Evolutionary conservation across 2,329 filamentous ascomycete species (phyloP).

Genomic region (Fusarium xylarioides): DNA sequence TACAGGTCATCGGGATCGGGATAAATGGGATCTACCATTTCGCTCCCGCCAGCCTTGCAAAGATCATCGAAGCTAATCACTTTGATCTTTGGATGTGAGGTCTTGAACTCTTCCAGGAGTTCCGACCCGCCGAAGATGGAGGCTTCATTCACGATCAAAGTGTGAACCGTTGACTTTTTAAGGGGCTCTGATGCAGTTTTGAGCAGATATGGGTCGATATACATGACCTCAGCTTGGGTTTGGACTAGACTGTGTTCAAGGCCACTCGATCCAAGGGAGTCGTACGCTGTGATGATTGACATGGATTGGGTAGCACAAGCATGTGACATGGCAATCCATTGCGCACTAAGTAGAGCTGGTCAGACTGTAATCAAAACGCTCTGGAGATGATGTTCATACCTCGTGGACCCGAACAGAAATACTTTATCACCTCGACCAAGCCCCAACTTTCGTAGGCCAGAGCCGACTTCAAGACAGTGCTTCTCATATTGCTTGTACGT

Average conservation of each 20-base stretch:
- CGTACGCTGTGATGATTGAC: conserved; percentile 92
- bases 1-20: conserved; percentile 80
- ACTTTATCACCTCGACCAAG: conserved; percentile 71
- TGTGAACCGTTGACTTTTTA: conserved; percentile 63
- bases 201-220: conserved; percentile 82
- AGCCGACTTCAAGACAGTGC: conserved; percentile 72
- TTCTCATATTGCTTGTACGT: conserved; percentile 83
- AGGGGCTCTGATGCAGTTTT: conserved; percentile 66
- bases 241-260: conserved; percentile 88
- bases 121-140: conserved; percentile 59
- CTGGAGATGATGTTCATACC: conserved; percentile 52
- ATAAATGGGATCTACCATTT: conserved; percentile 73
- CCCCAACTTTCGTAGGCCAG: conserved; percentile 78
- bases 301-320: conserved; percentile 84
- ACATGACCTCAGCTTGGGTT: conserved; percentile 82
- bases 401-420: conserved; percentile 84
- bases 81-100: conserved; percentile 61
- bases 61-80: conserved; percentile 64
- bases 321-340: conserved; percentile 87
- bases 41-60: conserved; percentile 65
- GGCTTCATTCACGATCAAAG: conserved; percentile 69
- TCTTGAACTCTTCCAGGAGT: conserved; percentile 64
- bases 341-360: conserved; percentile 59
- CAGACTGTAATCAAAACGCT: background rate
- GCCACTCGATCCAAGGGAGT: conserved; percentile 85